These are phyloP conservation scores for Meyerozyma carpophila DNA, from an alignment of 1,139 yeast genomes.

Conservation along the genomic window DNA sequence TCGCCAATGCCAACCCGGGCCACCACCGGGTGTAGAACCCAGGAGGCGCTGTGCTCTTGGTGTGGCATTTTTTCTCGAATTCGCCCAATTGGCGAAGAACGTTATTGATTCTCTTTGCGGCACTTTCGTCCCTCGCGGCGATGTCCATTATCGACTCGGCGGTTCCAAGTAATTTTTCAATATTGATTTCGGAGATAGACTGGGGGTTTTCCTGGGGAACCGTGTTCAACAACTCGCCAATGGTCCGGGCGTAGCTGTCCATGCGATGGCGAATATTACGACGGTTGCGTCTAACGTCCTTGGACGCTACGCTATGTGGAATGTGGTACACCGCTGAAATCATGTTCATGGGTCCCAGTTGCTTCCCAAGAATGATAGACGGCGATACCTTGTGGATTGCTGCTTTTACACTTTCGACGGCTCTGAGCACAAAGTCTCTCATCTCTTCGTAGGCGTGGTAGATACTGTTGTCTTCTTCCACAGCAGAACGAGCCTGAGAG, in stretches of 20 bases:
- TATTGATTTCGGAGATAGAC: background rate
- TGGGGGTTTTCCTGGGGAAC: background rate
- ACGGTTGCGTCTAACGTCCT: background rate
- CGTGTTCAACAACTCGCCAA: background rate
- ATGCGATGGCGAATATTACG: background rate
- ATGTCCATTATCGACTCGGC: background rate
- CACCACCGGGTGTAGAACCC: slow-evolving; percentile 52
- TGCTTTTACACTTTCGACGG: background rate
- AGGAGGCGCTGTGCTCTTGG: background rate
- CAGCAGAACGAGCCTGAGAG: background rate
- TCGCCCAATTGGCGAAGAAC: background rate
- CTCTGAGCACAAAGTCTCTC: background rate
- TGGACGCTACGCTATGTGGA: background rate
- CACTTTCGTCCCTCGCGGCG: background rate
- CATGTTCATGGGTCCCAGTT: background rate
- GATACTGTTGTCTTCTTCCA: slow-evolving; percentile 1
- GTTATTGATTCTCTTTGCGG: background rate
- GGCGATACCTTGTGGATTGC: background rate
- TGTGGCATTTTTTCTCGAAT: background rate
- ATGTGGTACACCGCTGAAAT: background rate
- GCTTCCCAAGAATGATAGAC: background rate
- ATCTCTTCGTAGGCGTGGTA: background rate
- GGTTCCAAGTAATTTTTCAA: background rate
- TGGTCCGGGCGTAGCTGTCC: background rate
- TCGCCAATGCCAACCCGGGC: slow-evolving; percentile 45